Base-by-base conservation (phyloP, 148 eudicot genomes). In the Chenopodium berlandieri region DNA sequence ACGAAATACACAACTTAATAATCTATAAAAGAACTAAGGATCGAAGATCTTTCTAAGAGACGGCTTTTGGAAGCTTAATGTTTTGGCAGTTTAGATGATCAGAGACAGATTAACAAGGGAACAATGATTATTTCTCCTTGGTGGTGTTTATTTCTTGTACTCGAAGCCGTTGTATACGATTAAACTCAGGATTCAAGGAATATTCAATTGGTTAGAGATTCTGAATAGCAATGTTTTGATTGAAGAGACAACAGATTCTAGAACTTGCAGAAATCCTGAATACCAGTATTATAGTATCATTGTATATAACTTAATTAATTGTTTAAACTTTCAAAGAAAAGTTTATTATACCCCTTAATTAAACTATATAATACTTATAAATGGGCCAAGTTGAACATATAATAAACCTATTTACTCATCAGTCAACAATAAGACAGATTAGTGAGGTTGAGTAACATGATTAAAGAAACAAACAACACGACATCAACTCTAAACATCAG, bases 371-470 rank as follows among this genome's bases (percentile, higher is more conserved):
- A 72, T 46, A 22, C 50, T 22, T n/a, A 22, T 2, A 46, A 40
- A n/a, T 7, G 30, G 30, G 22, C 25, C 75, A 72, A 72, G 25
- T 72, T 72, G 75, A 54, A 72, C 31, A 72, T 71, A 37, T 71
- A 71, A 40, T 20, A 71, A 71, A 70, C 50, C 31, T 37, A 71
- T 17, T 22, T 16, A 71, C 13, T 46, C 3, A 71, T 71, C 12
- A 19, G 48, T 71, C 74, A 71, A 71, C 27, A 37, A 7, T 8
- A 71, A 40, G 25, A 2, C 74, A 71, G 20, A 71, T 37, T 17
- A 71, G 74, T 25, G 46, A 71, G 74, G 48, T 71, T 71, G 50
- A 71, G 74, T 71, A 71, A 71, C 27, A 16, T n/a, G 46, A 69
- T 19, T 69, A 12, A 16, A 31, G 17, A 69, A 69, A 17, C 73